phyloP scores from a whole-genome alignment of 805 yeast genomes.

The Wickerhamiella brachini region DNA sequence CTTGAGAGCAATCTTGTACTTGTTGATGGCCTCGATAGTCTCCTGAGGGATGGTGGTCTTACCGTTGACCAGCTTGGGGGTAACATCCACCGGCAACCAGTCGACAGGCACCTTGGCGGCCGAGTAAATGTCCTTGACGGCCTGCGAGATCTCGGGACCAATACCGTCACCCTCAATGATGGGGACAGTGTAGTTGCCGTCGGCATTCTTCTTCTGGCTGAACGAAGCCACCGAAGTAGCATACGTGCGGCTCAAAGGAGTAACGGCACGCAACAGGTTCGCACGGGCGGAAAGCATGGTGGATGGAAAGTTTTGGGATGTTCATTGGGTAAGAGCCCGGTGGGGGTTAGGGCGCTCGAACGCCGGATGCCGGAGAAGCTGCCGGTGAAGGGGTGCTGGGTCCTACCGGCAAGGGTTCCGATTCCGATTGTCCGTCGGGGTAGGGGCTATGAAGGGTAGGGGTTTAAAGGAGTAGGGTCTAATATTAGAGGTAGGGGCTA shows the following conservation, averaged over 20 bases:
- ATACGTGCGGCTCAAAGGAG: conserved; percentile 13
- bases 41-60: conserved; percentile 84
- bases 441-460: no score
- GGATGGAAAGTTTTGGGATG: background rate
- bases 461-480: no score
- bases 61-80: conserved; percentile 84
- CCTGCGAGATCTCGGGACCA: conserved; percentile 87
- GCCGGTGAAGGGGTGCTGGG: no score
- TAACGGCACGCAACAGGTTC: background rate
- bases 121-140: conserved; percentile 82
- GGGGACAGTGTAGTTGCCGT: conserved; percentile 83
- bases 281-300: conserved; percentile 1
- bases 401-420: no score
- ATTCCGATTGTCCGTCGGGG: no score
- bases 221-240: conserved; percentile 29
- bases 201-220: conserved; percentile 28
- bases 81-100: conserved; percentile 95
- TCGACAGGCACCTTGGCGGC: conserved; percentile 94
- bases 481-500: no score
- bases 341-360: background rate
- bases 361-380: background rate
- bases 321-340: background rate
- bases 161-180: conserved; percentile 98
- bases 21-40: conserved; percentile 86
- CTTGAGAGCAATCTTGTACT: conserved; percentile 86